Evolutionary conservation across 164 flowering plant species (phyloP).

Genomic region (Nelumbo lutea): DNA sequence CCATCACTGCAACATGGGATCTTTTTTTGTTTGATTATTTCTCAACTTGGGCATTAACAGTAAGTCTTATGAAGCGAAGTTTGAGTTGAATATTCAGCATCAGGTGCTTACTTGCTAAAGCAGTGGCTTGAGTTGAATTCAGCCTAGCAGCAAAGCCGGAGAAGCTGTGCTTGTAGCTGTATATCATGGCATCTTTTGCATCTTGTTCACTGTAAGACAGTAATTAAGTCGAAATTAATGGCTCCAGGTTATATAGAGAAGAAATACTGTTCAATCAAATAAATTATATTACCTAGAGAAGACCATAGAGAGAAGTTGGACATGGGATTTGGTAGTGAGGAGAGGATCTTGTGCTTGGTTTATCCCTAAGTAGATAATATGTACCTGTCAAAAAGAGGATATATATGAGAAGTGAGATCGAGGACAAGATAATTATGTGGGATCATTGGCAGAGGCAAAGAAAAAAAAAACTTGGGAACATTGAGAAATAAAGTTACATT

Average conservation of each 20-base stretch:
- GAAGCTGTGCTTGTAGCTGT: slow-evolving; percentile 62
- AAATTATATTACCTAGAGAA: slow-evolving; percentile 30
- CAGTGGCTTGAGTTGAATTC: slow-evolving; percentile 53
- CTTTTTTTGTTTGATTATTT: neutral
- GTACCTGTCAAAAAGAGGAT: slow-evolving; percentile 38
- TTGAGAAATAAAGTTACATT: slow-evolving; percentile 27
- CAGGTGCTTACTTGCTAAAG: slow-evolving; percentile 42
- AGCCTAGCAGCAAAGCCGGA: slow-evolving; percentile 77
- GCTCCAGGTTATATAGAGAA: neutral
- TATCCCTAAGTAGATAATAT: slow-evolving; percentile 60
- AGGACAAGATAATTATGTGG: slow-evolving; percentile 5
- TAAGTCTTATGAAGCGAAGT: too few species aligned
- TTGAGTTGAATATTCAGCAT: too few species aligned
- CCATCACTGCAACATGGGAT: slow-evolving; percentile 37
- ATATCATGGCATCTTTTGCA: slow-evolving; percentile 48
- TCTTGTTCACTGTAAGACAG: slow-evolving; percentile 39
- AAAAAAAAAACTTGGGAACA: slow-evolving; percentile 10
- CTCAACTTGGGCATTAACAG: neutral
- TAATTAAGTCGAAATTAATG: neutral
- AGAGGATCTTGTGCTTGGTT: slow-evolving; percentile 27
- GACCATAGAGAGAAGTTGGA: slow-evolving; percentile 48
- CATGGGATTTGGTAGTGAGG: slow-evolving; percentile 41
- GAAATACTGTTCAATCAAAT: neutral
- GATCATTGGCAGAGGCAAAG: slow-evolving; percentile 4
- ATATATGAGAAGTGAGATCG: neutral